Evolutionary conservation across 192 early-diverging fungal species (phyloP), one percentile per base, ranked within the genome.

Genomic region (Phlyctochytrium bullatum): DNA sequence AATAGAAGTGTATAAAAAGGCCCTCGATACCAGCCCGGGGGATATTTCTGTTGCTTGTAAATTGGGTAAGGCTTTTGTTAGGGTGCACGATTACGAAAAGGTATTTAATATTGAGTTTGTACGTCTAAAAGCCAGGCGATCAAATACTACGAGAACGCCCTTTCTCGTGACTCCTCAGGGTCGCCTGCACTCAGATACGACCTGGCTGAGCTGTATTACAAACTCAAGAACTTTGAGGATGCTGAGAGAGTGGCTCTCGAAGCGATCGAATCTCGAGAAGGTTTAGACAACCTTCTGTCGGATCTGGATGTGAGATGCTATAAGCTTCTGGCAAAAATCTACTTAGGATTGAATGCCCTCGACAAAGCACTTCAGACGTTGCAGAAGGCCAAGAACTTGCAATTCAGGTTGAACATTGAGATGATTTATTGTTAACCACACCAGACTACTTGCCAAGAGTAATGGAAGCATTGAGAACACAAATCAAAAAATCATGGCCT

Each of bases 1-100:
- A 3, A 80, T 85, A 29, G 71, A 69, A n/a, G 71, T 83, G 16
- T 85, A 85, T 56, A 74, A 85, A 60, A 67, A 65, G 20, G 83
- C 80, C 12, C 57, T 82, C 16, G 76, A 83, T 31, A 36, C 64
- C 3, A 79, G 72, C 57, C 77, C 73, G 10, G 73, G 77, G 52
- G 61, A 35, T 28, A 65, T 53, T 10, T 52, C 71, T 53, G 54
- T 85, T 17, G 67, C 72, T 12, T 71, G 69, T 52, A 85, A 83
- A 60, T 73, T 83, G 23, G 83, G 81, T 14, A 76, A 75, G 50
- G 79, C 80, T 24, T 66, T 75, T 23, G 62, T 79, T 20, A 80
- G 72, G 61, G 82, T 76, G 28, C 83, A 85, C 58, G 69, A 83
- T 58, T 85, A 80, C 66, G 34, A 65, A 3, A 62, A 69, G 51